A percentile compares a stretch with the other conserved stretches of the same genome.
Evolutionary conservation across 2,329 filamentous ascomycete genomes (phyloP).

Genomic region (Elsinoe fawcettii): DNA sequence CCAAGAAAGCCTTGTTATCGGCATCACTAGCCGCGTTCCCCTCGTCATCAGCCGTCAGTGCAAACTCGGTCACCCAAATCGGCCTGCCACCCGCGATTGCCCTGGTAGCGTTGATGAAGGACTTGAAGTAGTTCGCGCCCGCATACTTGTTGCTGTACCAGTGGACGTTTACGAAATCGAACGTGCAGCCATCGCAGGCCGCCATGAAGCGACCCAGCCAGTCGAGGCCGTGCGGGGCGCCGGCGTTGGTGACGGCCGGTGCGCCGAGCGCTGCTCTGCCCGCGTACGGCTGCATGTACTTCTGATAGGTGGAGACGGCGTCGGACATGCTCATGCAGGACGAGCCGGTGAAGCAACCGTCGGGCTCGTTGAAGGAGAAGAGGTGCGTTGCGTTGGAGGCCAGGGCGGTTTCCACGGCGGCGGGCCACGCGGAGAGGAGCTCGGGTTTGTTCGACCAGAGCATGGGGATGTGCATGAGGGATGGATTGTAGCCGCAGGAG

Average conservation of each 20-base stretch:
- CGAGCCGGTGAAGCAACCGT: conserved; percentile 43
- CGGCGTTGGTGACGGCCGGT: conserved; percentile 54
- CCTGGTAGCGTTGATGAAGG: conserved; percentile 37
- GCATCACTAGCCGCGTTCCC: conserved; percentile 28
- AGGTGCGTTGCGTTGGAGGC: conserved; percentile 40
- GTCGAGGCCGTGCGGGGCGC: conserved; percentile 38
- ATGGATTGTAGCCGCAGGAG: conserved; percentile 21
- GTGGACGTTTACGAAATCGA: conserved; percentile 54
- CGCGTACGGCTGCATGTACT: conserved; percentile 47
- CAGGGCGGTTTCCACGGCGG: conserved; percentile 22
- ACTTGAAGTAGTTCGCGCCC: conserved; percentile 26
- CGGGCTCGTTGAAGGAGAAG: conserved; percentile 63
- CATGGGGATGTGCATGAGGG: conserved; percentile 23
- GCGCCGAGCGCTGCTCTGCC: conserved; percentile 45
- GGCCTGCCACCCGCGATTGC: conserved; percentile 18
- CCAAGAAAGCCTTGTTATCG: conserved; percentile 40
- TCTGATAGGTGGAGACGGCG: conserved; percentile 45
- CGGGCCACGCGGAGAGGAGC: conserved; percentile 19
- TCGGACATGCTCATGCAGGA: conserved; percentile 45
- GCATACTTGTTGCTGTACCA: conserved; percentile 45
- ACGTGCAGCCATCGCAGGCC: conserved; percentile 44
- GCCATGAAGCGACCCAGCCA: conserved; percentile 48
- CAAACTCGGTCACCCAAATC: conserved; percentile 52
- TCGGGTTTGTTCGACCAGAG: conserved; percentile 22
- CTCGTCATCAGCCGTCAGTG: conserved; percentile 30